These are phyloP conservation scores for Afroboletus lepidellus DNA, from an alignment of 1,284 basidiomycete species.

Conservation along the genomic window DNA sequence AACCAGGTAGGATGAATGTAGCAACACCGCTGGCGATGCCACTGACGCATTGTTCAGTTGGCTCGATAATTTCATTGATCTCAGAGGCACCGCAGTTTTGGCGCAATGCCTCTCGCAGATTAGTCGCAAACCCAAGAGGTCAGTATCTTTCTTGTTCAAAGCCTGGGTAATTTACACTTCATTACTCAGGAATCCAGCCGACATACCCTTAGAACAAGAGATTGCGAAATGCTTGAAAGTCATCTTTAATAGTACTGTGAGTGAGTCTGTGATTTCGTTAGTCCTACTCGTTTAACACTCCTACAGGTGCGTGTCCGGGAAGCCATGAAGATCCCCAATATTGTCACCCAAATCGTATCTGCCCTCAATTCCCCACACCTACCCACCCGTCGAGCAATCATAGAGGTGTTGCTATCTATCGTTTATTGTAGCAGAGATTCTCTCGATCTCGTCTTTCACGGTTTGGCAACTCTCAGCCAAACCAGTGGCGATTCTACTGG, in stretches of 20 bases:
- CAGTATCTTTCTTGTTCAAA: slow-evolving; percentile 12
- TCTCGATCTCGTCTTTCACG: slow-evolving; percentile 57
- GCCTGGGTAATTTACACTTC: slow-evolving; percentile 3
- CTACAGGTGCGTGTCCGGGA: slow-evolving; percentile 72
- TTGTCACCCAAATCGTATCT: slow-evolving; percentile 81
- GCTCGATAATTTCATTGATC: slow-evolving; percentile 76
- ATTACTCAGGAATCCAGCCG: slow-evolving; percentile 55
- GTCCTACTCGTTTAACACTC: slow-evolving; percentile 9
- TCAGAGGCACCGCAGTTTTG: slow-evolving; percentile 84
- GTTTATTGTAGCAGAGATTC: slow-evolving; percentile 60
- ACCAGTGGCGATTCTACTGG: slow-evolving; percentile 60
- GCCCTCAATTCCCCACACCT: slow-evolving; percentile 85
- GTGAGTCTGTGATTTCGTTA: slow-evolving; percentile 22
- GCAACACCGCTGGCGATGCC: background rate
- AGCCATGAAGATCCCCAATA: slow-evolving; percentile 73
- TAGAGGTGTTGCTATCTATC: slow-evolving; percentile 73
- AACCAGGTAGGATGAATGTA: slow-evolving; percentile 53
- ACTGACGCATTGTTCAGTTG: slow-evolving; percentile 51
- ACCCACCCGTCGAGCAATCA: slow-evolving; percentile 75
- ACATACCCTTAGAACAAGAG: slow-evolving; percentile 83
- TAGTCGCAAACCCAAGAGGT: slow-evolving; percentile 71
- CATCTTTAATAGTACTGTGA: slow-evolving; percentile 77
- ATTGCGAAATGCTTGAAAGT: slow-evolving; percentile 86
- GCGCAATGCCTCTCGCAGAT: slow-evolving; percentile 78
- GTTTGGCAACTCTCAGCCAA: slow-evolving; percentile 64